Percentiles rank a stretch among this genome's conserved stretches.
These are phyloP conservation scores for Rutstroemia sp. DNA, from an alignment of 2,329 filamentous ascomycete species.

Conservation along the genomic window DNA sequence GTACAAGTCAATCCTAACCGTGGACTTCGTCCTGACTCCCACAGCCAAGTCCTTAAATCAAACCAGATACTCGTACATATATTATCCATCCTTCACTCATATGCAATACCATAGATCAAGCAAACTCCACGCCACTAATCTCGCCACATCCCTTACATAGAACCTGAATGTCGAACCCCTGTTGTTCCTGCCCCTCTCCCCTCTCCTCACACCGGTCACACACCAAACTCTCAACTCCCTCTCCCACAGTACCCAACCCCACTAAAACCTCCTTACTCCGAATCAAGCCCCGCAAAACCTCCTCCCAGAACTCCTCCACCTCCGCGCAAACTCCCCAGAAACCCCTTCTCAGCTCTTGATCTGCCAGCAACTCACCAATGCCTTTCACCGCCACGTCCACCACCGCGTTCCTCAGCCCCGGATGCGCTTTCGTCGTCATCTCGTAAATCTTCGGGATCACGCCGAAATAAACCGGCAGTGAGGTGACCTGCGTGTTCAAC, in stretches of 20 bases:
- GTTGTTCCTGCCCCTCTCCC: conserved; percentile 6
- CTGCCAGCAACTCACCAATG: conserved; percentile 11
- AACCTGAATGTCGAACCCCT: conserved; percentile 10
- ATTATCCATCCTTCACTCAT: background rate
- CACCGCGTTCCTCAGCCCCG: conserved; percentile 11
- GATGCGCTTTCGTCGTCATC: conserved; percentile 1
- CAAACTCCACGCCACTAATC: conserved; percentile 18
- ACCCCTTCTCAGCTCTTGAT: background rate
- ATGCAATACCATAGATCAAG: conserved; percentile 17
- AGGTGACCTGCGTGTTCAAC: conserved; percentile 11
- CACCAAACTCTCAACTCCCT: conserved; percentile 7
- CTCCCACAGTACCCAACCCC: background rate
- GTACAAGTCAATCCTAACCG: too few species aligned
- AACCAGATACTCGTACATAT: background rate
- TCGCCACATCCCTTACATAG: conserved; percentile 16
- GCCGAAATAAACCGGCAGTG: conserved; percentile 6
- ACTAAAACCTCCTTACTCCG: conserved; percentile 2
- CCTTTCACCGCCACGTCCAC: conserved; percentile 17
- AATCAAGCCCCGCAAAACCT: conserved; percentile 12
- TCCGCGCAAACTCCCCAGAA: conserved; percentile 13
- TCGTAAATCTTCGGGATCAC: conserved; percentile 13
- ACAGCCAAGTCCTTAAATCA: too few species aligned
- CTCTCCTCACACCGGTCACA: conserved; percentile 19
- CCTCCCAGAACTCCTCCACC: conserved; percentile 17
- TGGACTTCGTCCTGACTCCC: too few species aligned